Evolutionary conservation across 2,329 filamentous ascomycete species (phyloP).

Genomic region (Fusarium sp.): DNA sequence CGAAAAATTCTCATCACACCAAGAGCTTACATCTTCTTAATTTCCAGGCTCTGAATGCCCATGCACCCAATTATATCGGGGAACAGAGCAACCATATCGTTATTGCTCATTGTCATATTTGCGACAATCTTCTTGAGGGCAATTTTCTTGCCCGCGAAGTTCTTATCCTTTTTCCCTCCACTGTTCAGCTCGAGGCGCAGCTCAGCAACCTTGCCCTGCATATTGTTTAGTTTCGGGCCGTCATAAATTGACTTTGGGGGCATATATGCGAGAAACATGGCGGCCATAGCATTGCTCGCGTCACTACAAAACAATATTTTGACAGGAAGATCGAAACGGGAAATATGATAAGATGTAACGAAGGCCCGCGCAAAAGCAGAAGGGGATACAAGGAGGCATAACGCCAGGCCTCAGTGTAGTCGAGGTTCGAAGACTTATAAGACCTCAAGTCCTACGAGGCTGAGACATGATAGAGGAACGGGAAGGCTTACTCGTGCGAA

Average conservation of each 20-base stretch:
- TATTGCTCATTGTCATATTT: conserved; percentile 99
- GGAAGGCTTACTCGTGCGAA: conserved; percentile 86
- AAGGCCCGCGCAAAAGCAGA: conserved; percentile 1
- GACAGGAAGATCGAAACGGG: conserved; percentile 26
- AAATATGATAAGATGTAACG: neutral
- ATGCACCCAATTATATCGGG: conserved; percentile 96
- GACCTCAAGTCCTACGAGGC: conserved; percentile 31
- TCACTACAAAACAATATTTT: conserved; percentile 14
- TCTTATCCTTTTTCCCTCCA: conserved; percentile 98
- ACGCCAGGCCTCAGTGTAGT: conserved; percentile 16
- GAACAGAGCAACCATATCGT: conserved; percentile 98
- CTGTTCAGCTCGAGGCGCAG: conserved; percentile 93
- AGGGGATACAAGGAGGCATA: conserved; percentile 9
- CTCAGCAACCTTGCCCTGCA: conserved; percentile 98
- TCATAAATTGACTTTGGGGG: conserved; percentile 59
- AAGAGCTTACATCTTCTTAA: conserved; percentile 92
- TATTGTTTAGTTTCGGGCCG: conserved; percentile 66
- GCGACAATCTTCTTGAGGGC: conserved; percentile 99
- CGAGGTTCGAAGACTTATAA: conserved; percentile 19
- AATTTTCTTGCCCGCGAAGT: conserved; percentile 94
- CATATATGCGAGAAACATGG: conserved; percentile 68
- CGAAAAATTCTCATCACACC: neutral
- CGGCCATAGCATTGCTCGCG: conserved; percentile 41
- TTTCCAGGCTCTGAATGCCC: conserved; percentile 93
- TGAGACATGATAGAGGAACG: conserved; percentile 36